Base-by-base conservation (phyloP, 306 rosid genomes). In the Trifolium dubium region DNA sequence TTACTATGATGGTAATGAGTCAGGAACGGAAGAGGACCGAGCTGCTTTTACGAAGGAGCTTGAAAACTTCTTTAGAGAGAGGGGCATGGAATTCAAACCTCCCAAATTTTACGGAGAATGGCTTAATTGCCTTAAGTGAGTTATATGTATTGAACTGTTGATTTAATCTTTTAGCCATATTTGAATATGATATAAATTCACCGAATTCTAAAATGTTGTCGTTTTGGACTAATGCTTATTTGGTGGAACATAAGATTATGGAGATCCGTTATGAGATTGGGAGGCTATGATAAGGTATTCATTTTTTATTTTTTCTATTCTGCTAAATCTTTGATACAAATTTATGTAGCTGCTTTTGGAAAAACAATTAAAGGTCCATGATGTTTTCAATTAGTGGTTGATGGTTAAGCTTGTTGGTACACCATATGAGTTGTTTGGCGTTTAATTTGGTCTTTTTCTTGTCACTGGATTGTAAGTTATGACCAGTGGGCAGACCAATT, bases 201-300 rank as follows among this genome's bases (percentile, higher is more conserved):
- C 29, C 30, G 18, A 67, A 71, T 49, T 73, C 69, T 77, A 41
- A 76, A 40, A 9, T 29, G 18, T 13, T 44, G 39, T 83, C 72
- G 29, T 55, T 64, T 54, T 71, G 73, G 51, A 54, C 73, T 65
- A 68, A 83, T 88, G 69, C 81, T 40, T 82, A 70, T 77, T 78
- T 83, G 64, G 29, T 74, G 61, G 61, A 50, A 74, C 61, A 77
- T 31, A 77, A 93, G 99, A 98, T 87, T 95, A 68, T 95, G 96
- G 93, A 95, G 97, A 79, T 87, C 96, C 10, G 99, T 95, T 77
- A 90, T 82, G 3, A 88, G 91, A 85, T 83, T 95, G 90, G 99
- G 99, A 69, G 99, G 99, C 86, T 95, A 95, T 89, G 98, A 92
- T 72, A 95, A 92, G 99, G 99, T 95, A 83, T 80, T 77, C 13